These are phyloP conservation scores for Sclerospora graminicola DNA, from an alignment of 352 stramenopile genomes.

Conservation along the genomic window DNA sequence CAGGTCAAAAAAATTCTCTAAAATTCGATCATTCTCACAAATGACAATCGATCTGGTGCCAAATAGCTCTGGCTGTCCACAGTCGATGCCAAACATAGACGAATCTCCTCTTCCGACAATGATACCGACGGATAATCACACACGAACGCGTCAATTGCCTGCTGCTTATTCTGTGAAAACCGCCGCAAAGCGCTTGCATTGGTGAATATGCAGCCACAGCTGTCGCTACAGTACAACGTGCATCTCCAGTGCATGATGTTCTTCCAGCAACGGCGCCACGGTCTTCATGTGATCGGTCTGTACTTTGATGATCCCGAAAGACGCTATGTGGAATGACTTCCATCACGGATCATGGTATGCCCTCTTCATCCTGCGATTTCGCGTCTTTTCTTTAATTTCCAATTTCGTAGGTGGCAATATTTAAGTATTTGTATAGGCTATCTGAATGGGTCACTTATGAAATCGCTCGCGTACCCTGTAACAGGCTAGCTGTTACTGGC, in stretches of 20 bases:
- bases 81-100: constrained; percentile 34
- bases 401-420: too few relatives aligned
- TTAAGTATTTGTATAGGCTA: too few relatives aligned
- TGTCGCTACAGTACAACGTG: constrained; percentile 53
- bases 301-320: too few relatives aligned
- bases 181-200: constrained; percentile 12
- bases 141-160: constrained; percentile 27
- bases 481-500: too few relatives aligned
- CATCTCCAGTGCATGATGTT: constrained; percentile 48
- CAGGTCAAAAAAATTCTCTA: constrained; percentile 46
- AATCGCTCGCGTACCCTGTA: too few relatives aligned
- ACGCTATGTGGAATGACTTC: too few relatives aligned
- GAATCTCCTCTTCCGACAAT: constrained; percentile 44
- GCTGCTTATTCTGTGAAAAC: constrained; percentile 21
- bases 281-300: too few relatives aligned
- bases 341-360: too few relatives aligned
- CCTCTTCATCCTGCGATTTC: too few relatives aligned
- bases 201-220: constrained; percentile 17
- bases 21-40: constrained; percentile 51
- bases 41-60: constrained; percentile 40
- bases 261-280: constrained; percentile 66
- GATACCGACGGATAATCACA: constrained; percentile 35
- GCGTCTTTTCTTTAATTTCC: too few relatives aligned
- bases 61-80: constrained; percentile 54
- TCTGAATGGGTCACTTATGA: too few relatives aligned